Percentiles rank a stretch among this genome's conserved stretches.
Conservation (phyloP, 1,284 basidiomycete genomes). For the Ceratobasidium sp. region DNA sequence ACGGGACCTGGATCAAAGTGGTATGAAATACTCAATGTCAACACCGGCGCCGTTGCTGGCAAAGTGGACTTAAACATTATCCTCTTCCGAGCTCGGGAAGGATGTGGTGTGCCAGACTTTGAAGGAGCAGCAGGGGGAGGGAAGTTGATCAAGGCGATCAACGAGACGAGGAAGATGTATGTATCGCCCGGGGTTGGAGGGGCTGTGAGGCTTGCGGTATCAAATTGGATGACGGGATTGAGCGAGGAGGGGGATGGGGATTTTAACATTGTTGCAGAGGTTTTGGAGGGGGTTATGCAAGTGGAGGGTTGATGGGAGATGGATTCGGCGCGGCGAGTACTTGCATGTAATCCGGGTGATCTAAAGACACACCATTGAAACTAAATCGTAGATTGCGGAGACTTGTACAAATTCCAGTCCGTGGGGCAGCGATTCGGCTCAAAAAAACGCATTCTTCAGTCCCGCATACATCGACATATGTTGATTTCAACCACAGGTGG, state of each 20-base stretch:
- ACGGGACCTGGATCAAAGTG: slow-evolving; percentile 48
- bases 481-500: too few species aligned
- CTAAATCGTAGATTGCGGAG: too few species aligned
- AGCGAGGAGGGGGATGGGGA: slow-evolving; percentile 52
- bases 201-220: slow-evolving; percentile 60
- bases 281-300: slow-evolving; percentile 51
- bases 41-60: slow-evolving; percentile 49
- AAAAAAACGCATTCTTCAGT: too few species aligned
- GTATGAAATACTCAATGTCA: slow-evolving; percentile 57
- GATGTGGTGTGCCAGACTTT: slow-evolving; percentile 50
- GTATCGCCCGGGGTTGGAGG: slow-evolving; percentile 56
- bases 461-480: too few species aligned
- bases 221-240: slow-evolving; percentile 60
- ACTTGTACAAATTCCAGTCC: too few species aligned
- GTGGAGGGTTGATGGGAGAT: not conserved
- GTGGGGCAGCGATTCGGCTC: too few species aligned
- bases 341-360: too few species aligned
- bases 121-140: slow-evolving; percentile 47
- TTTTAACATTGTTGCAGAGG: slow-evolving; percentile 49
- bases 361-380: too few species aligned
- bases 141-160: slow-evolving; percentile 56
- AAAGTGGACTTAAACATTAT: slow-evolving; percentile 57
- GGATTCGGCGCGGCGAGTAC: too few species aligned
- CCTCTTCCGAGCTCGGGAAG: slow-evolving; percentile 56
- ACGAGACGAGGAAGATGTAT: slow-evolving; percentile 57